A percentile compares a stretch with the other conserved stretches of the same genome.
These are phyloP conservation scores for Allantophomopsis cytisporea DNA, from an alignment of 2,329 filamentous ascomycete species.

Conservation along the genomic window DNA sequence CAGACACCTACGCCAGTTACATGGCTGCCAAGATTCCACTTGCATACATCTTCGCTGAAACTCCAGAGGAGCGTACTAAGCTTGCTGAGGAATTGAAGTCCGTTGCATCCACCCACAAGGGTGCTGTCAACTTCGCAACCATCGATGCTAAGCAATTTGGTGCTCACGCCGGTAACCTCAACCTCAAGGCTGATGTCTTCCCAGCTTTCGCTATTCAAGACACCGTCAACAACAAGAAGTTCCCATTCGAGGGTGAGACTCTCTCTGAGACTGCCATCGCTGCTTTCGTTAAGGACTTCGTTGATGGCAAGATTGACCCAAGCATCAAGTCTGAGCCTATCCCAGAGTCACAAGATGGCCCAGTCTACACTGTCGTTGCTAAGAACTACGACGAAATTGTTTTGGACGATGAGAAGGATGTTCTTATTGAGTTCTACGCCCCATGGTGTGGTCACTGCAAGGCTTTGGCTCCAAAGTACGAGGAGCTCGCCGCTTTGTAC, in stretches of 20 bases:
- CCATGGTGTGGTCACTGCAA: slow-evolving; percentile 99
- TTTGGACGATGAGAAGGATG: slow-evolving; percentile 89
- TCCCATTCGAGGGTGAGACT: slow-evolving; percentile 76
- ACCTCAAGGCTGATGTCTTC: slow-evolving; percentile 91
- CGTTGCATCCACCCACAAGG: slow-evolving; percentile 83
- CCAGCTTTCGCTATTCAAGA: slow-evolving; percentile 97
- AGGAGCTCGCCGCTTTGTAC: slow-evolving; percentile 74
- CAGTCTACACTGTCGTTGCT: slow-evolving; percentile 80
- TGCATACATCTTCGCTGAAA: slow-evolving; percentile 96
- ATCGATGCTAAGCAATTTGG: slow-evolving; percentile 93
- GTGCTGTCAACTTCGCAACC: slow-evolving; percentile 92
- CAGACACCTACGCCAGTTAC: slow-evolving; percentile 91
- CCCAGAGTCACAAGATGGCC: slow-evolving; percentile 82
- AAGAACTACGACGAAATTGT: slow-evolving; percentile 89
- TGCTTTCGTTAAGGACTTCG: slow-evolving; percentile 76
- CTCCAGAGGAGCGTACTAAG: slow-evolving; percentile 71
- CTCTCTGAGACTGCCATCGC: slow-evolving; percentile 50
- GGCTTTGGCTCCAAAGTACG: slow-evolving; percentile 91
- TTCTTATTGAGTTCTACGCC: slow-evolving; percentile 95
- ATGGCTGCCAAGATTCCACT: slow-evolving; percentile 87
- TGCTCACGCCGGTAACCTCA: slow-evolving; percentile 90
- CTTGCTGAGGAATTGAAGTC: slow-evolving; percentile 69
- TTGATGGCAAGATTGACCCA: slow-evolving; percentile 77
- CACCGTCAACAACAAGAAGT: slow-evolving; percentile 91
- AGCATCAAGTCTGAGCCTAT: slow-evolving; percentile 98